phyloP scores from a whole-genome alignment of 2,329 filamentous ascomycete species.

The Ascochyta koolunga region DNA sequence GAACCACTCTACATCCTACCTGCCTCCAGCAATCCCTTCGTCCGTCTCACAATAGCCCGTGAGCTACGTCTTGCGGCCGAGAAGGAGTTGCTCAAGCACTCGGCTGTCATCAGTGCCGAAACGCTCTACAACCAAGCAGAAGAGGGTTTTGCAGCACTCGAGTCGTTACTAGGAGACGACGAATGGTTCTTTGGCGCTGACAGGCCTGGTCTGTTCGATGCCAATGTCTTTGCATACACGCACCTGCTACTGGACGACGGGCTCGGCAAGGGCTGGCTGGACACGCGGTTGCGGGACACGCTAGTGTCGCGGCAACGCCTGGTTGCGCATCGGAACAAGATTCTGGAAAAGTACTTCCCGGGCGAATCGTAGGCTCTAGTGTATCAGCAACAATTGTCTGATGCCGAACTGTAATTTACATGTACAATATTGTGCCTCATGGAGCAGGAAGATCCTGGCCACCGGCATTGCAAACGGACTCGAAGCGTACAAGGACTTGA shows the following conservation, averaged over 20 bases:
- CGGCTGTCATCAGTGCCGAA: constrained; percentile 61
- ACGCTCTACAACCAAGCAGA: constrained; percentile 66
- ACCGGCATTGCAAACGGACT: neutral
- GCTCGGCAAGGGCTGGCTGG: constrained; percentile 64
- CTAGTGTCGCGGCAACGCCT: constrained; percentile 67
- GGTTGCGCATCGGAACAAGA: constrained; percentile 66
- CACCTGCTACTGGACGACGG: constrained; percentile 73
- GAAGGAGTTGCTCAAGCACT: constrained; percentile 72
- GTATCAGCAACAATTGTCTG: neutral
- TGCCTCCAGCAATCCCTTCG: constrained; percentile 64
- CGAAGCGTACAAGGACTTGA: too few relatives aligned
- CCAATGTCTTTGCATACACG: constrained; percentile 87
- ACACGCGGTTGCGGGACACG: constrained; percentile 63
- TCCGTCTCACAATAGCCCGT: constrained; percentile 66
- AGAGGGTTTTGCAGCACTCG: constrained; percentile 68
- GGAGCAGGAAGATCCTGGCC: neutral
- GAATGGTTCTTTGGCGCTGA: constrained; percentile 65
- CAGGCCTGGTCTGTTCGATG: constrained; percentile 79
- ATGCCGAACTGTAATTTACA: neutral
- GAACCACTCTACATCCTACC: constrained; percentile 71
- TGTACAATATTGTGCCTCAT: constrained; percentile 8
- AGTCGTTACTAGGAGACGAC: constrained; percentile 62
- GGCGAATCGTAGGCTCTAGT: constrained; percentile 7
- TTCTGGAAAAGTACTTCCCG: constrained; percentile 59
- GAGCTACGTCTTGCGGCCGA: constrained; percentile 76